Base-by-base conservation (phyloP, 2,329 filamentous ascomycete species). In the Apiospora arundinis region DNA sequence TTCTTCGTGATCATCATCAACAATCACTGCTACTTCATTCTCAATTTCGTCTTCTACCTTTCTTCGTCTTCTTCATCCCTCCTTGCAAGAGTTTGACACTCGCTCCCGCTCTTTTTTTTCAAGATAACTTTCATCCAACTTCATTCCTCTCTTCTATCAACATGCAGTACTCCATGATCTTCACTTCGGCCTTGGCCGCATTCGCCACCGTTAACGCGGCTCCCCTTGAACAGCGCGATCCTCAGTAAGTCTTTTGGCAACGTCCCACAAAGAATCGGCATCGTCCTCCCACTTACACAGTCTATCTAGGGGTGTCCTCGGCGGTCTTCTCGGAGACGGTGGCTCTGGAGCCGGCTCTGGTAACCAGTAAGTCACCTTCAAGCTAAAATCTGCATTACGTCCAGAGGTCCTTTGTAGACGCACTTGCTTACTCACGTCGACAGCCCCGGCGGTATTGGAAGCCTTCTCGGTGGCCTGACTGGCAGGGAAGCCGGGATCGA, bases 91-190 rank as follows among this genome's bases (percentile, higher is more conserved):
- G 23, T 67, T 46, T 14, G 16, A 25, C n/a, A 18, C 12, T 32
- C 14, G 46, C 65, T 21, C 40, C 14, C 44, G 28, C 40, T 25
- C 1, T 12, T 28, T 28, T 14, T 45, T 46, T n/a, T n/a, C n/a
- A 42, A 67, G n/a, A 25, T 21, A 44, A 67, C n/a, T 67, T 8
- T 67, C 40, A 45, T 28, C 23, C 65, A 46, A n/a, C 21, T 21
- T 67, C 23, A 21, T 46, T 46, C 23, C 2, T 46, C 3, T n/a
- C 21, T 23, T 12, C 65, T 32, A 40, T 32, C 65, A 67, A 46
- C 6, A 67, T 67, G 65, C 42, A 67, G 65, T 67, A 67, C 65
- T 46, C 42, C 42, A 67, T 32, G 6, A 28, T 46, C 65, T 46
- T 67, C 21, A 45, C 65, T 14, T 45, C 65, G 65, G 42, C 42